These are phyloP conservation scores for Yamadazyma diddensiae DNA, from an alignment of 1,139 yeast species.

Conservation along the genomic window DNA sequence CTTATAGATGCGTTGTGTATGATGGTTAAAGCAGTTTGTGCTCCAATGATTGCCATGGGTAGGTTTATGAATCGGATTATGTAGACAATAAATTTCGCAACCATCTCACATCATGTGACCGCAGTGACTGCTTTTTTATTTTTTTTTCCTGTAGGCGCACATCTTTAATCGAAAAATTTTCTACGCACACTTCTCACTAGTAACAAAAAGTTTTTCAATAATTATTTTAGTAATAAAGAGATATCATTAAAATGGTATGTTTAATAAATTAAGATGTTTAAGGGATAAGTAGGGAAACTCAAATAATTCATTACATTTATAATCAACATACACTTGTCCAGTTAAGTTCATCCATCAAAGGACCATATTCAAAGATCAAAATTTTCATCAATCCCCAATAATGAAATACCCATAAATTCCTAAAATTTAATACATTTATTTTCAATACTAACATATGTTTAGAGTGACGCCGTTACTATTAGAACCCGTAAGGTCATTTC, in stretches of 20 bases:
- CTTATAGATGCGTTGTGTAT: slow-evolving; percentile 46
- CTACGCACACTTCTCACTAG: slow-evolving; percentile 6
- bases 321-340: too few species aligned
- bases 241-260: slow-evolving; percentile 35
- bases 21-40: slow-evolving; percentile 48
- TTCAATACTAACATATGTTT: slow-evolving; percentile 37
- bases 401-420: too few species aligned
- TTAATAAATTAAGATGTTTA: slow-evolving; percentile 4
- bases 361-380: too few species aligned
- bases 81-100: slow-evolving; percentile 12
- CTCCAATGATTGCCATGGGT: slow-evolving; percentile 49
- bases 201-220: slow-evolving; percentile 14
- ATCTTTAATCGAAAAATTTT: slow-evolving; percentile 9
- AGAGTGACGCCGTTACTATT: slow-evolving; percentile 99
- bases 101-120: slow-evolving; percentile 6
- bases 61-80: slow-evolving; percentile 43
- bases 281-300: neutral
- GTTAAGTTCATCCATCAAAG: too few species aligned
- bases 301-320: too few species aligned
- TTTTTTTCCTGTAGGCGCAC: slow-evolving; percentile 2
- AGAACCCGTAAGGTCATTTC: slow-evolving; percentile 99
- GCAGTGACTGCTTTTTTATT: slow-evolving; percentile 9
- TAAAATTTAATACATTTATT: too few species aligned
- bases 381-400: too few species aligned
- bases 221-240: slow-evolving; percentile 14